These are phyloP conservation scores for Peniophora sp. DNA, from an alignment of 1,284 basidiomycete genomes.

Conservation along the genomic window DNA sequence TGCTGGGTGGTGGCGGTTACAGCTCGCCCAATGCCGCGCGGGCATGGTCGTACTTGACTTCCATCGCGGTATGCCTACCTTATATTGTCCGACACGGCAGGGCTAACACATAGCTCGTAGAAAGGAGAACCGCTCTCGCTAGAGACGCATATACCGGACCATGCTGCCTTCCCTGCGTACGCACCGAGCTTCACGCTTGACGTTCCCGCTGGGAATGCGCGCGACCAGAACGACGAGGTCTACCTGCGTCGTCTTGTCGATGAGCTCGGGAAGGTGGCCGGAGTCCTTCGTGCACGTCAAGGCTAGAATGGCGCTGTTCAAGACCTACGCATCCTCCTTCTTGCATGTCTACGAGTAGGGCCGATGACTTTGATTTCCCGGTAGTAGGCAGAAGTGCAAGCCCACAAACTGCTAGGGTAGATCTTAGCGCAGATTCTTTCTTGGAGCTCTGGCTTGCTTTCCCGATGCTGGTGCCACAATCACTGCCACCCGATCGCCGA, in stretches of 20 bases:
- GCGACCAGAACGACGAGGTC: slow-evolving; percentile 49
- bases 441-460: too few relatives aligned
- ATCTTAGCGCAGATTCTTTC: too few relatives aligned
- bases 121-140: slow-evolving; percentile 42
- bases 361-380: too few relatives aligned
- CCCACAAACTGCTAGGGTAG: too few relatives aligned
- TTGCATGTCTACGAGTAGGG: too few relatives aligned
- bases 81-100: background rate
- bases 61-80: slow-evolving; percentile 48
- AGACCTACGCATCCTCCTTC: too few relatives aligned
- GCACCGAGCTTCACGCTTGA: slow-evolving; percentile 77
- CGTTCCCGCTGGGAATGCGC: slow-evolving; percentile 61
- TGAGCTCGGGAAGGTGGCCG: slow-evolving; percentile 36
- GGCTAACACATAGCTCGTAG: too few relatives aligned
- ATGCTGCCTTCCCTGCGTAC: slow-evolving; percentile 61
- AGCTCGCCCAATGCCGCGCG: slow-evolving; percentile 75
- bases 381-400: too few relatives aligned
- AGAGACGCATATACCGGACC: slow-evolving; percentile 65
- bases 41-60: slow-evolving; percentile 79
- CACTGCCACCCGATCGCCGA: too few relatives aligned
- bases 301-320: slow-evolving; percentile 2
- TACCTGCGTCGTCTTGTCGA: slow-evolving; percentile 20
- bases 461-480: too few relatives aligned
- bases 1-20: slow-evolving; percentile 78
- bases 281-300: slow-evolving; percentile 16